A percentile compares a stretch with the other conserved stretches of the same genome.
Conservation (phyloP, 2,329 filamentous ascomycete species). For the Scedosporium boydii region DNA sequence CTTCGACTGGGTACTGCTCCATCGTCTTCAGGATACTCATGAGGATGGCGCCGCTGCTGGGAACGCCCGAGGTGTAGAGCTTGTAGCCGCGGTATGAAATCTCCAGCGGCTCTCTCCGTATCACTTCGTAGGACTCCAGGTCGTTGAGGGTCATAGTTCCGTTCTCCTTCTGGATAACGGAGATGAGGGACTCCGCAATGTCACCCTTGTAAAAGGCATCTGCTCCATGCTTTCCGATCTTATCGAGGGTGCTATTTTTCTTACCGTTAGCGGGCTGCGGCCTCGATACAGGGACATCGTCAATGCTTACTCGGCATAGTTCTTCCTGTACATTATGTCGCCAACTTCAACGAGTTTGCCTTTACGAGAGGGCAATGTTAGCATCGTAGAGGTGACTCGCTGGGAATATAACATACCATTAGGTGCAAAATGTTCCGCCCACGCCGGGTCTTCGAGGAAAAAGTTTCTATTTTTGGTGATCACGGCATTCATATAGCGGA, state of each 20-base stretch:
- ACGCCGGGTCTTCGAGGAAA: conserved; percentile 63
- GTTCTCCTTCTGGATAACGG: conserved; percentile 55
- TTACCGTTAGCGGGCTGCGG: neutral
- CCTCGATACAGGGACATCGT: neutral
- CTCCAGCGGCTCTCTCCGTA: conserved; percentile 52
- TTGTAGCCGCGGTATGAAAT: conserved; percentile 62
- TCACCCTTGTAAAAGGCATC: conserved; percentile 66
- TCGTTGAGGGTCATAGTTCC: conserved; percentile 84
- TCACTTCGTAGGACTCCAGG: conserved; percentile 61
- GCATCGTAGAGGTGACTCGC: neutral
- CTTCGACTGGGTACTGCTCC: conserved; percentile 59
- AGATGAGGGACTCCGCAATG: conserved; percentile 65
- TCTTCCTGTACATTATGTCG: conserved; percentile 68
- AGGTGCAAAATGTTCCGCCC: conserved; percentile 83
- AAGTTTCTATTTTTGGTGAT: conserved; percentile 42
- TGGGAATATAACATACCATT: conserved; percentile 38
- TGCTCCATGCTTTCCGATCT: conserved; percentile 62
- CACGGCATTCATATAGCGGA: conserved; percentile 56
- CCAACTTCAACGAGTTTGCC: conserved; percentile 59
- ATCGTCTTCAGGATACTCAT: conserved; percentile 73
- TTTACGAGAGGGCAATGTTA: neutral
- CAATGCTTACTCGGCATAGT: conserved; percentile 52
- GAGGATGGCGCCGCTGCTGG: conserved; percentile 68
- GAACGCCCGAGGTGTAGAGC: conserved; percentile 61
- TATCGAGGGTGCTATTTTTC: conserved; percentile 52